phyloP scores from a whole-genome alignment of 2,329 filamentous ascomycete genomes.

The Dactylella cylindrospora region DNA sequence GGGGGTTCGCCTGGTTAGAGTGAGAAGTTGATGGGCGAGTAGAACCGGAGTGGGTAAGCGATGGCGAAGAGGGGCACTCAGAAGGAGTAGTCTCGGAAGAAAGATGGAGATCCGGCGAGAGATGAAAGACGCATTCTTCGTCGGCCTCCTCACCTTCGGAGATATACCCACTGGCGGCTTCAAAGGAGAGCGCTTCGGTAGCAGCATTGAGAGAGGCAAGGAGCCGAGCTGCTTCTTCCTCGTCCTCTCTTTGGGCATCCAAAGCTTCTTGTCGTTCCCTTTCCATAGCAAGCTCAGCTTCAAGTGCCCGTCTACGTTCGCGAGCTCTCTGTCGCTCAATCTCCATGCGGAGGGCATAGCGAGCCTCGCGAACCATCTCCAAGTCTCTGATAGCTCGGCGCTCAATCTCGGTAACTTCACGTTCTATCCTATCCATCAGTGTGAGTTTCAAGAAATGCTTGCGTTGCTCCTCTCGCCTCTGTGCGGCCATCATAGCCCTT shows the following conservation, averaged over 20 bases:
- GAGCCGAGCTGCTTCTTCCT: conserved; percentile 32
- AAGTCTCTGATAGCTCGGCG: conserved; percentile 38
- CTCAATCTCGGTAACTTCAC: conserved; percentile 40
- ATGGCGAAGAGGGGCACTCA: conserved; percentile 27
- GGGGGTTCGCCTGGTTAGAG: conserved; percentile 12
- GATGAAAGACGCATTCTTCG: conserved; percentile 36
- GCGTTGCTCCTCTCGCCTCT: conserved; percentile 29
- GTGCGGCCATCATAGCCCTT: conserved; percentile 32
- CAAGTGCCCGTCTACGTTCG: conserved; percentile 33
- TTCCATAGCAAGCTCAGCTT: conserved; percentile 35
- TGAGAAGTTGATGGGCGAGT: conserved; percentile 38
- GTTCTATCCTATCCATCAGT: conserved; percentile 36
- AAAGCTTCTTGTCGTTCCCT: conserved; percentile 37
- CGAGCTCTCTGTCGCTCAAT: conserved; percentile 38
- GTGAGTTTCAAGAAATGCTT: conserved; percentile 37
- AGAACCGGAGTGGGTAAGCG: conserved; percentile 31
- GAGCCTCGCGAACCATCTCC: conserved; percentile 40
- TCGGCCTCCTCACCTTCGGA: conserved; percentile 3
- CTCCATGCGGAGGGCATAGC: conserved; percentile 40
- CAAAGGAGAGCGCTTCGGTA: conserved; percentile 15
- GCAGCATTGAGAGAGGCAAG: conserved; percentile 39
- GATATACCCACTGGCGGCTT: not conserved
- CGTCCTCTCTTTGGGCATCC: conserved; percentile 34
- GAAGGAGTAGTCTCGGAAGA: not conserved
- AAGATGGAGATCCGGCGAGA: conserved; percentile 19